Evolutionary conservation across 305 asterid genomes (phyloP), one percentile per base, ranked within the genome.

Genomic region (Fraxinus latifolia): DNA sequence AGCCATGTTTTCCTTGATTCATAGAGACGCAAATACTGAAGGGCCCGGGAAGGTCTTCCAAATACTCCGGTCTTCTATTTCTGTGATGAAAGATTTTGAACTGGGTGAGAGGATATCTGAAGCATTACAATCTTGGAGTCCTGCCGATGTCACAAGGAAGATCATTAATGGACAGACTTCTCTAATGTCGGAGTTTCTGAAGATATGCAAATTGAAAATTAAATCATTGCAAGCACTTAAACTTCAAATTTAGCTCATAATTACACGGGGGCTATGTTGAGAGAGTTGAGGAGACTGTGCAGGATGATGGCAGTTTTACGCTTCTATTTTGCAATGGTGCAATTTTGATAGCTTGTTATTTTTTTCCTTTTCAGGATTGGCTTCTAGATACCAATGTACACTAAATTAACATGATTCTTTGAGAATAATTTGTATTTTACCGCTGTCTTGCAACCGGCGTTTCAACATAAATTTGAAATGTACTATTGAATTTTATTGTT

Each of bases 11-110:
- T 92, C 98, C 84, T 83, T 83, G 0, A 86, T 96, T 84, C 88
- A 65, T 75, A 77, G 71, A 71, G 87, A 88, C 7, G 76, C 23
- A 3, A 80, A 42, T 21, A 39, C 67, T 37, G 74, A 83, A 73
- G 97, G 97, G 17, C 97, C 99, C 0, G 98, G 98, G 55, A 93
- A 88, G 77, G 93, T 91, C 39, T 85, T 86, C 84, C 84, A 71
- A 77, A 81, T 86, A 39, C 76, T 97, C 3, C 91, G 88, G 78
- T 84, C 89, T 21, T 80, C 89, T 15, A 50, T 89, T 37, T 83
- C 93, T 2, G 74, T 82, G 33, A 82, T 86, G 83, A 87, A 87
- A 85, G 89, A 84, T 81, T 79, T 70, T 8, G 97, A 88, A 19
- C 79, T 94, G 39, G 97, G 99, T 21, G 90, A 89, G 78, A 80